Percentiles rank a stretch among this genome's conserved stretches.
Evolutionary conservation across 148 eudicot genomes (phyloP).

Genomic region (Drosera capensis): DNA sequence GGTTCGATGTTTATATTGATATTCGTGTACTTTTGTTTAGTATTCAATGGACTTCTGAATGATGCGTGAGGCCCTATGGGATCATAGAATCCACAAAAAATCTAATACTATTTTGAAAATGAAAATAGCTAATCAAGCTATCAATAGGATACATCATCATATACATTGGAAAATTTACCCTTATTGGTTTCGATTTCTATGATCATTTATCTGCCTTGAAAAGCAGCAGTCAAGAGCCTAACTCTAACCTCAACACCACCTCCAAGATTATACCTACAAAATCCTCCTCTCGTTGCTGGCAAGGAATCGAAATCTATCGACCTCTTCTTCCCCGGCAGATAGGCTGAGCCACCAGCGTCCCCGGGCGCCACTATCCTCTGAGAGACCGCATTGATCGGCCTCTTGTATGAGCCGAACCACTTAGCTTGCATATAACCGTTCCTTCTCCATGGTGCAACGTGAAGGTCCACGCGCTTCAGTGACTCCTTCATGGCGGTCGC

Average conservation of each 20-base stretch:
- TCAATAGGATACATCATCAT: no score
- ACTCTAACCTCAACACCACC: constrained; percentile 29
- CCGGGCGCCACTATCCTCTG: background rate
- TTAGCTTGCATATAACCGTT: constrained; percentile 45
- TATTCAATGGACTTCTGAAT: no score
- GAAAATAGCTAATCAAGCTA: background rate
- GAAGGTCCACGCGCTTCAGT: constrained; percentile 27
- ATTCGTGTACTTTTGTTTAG: no score
- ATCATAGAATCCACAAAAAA: no score
- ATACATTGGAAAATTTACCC: no score
- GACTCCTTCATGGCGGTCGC: constrained; percentile 44
- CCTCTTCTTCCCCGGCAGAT: constrained; percentile 11
- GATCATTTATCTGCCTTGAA: constrained; percentile 15
- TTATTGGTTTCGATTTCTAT: background rate
- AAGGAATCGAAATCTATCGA: constrained; percentile 27
- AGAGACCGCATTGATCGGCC: constrained; percentile 29
- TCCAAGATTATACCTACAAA: constrained; percentile 13
- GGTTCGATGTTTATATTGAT: no score
- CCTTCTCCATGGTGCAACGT: constrained; percentile 72
- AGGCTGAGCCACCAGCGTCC: background rate
- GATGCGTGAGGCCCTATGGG: no score
- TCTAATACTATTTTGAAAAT: background rate
- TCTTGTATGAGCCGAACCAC: constrained; percentile 46
- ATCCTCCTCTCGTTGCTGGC: constrained; percentile 23
- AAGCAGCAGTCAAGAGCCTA: constrained; percentile 36